Evolutionary conservation across 306 rosid species (phyloP).

Genomic region (Oemleria cerasiformis): DNA sequence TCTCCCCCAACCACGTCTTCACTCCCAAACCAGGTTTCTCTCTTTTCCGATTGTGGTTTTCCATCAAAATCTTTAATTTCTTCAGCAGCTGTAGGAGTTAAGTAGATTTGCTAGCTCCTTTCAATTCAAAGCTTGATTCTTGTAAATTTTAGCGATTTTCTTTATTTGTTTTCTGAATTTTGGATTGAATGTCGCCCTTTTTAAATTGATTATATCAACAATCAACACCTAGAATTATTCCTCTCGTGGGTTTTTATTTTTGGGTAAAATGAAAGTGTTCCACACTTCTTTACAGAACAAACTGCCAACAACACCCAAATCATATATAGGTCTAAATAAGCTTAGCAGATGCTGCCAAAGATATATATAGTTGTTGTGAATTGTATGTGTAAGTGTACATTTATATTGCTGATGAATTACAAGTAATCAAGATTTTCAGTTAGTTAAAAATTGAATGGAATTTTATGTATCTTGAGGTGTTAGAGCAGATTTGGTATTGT

Average conservation of each 20-base stretch:
- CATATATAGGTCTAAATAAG: not conserved
- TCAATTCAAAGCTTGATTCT: not conserved
- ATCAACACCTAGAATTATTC: no score
- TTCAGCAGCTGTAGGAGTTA: not conserved
- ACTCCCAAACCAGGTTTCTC: slow-evolving; percentile 46
- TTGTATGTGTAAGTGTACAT: not conserved
- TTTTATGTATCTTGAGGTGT: not conserved
- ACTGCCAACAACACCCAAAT: not conserved
- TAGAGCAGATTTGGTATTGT: slow-evolving; percentile 2
- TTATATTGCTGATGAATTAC: not conserved
- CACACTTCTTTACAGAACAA: not conserved
- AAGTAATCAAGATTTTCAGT: not conserved
- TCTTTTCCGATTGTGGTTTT: not conserved
- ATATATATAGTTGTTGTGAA: not conserved
- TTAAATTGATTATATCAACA: not conserved
- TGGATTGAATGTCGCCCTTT: not conserved
- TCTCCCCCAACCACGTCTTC: slow-evolving; percentile 65
- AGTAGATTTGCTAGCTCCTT: not conserved
- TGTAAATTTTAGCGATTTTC: not conserved
- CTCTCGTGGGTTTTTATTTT: not conserved
- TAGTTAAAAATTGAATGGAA: not conserved
- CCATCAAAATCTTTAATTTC: slow-evolving; percentile 6
- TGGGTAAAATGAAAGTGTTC: not conserved
- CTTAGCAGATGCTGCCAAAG: not conserved
- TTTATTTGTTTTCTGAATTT: not conserved